Percentiles rank a stretch among this genome's conserved stretches.
Evolutionary conservation across 208 protist species (phyloP).

Genomic region (Balamuthia mandrillaris): DNA sequence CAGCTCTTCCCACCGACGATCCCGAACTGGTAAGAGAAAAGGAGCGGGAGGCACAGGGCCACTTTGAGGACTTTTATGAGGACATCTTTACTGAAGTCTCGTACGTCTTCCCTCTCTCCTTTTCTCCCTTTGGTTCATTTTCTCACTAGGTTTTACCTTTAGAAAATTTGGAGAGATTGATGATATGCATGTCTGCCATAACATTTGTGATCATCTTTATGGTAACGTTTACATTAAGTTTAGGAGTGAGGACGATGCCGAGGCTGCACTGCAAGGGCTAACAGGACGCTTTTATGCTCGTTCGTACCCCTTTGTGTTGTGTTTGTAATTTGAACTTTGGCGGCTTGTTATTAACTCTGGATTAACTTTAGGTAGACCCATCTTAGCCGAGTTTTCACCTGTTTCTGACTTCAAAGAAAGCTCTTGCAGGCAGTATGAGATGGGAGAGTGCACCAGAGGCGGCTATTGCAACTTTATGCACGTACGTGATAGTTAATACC

Average conservation of each 20-base stretch:
- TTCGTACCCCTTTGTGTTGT: conserved; percentile 37
- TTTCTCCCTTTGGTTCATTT: too few species aligned
- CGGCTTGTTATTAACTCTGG: background rate
- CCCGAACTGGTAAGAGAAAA: background rate
- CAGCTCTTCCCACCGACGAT: background rate
- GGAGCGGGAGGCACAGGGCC: conserved; percentile 45
- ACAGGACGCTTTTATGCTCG: conserved; percentile 66
- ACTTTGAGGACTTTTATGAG: conserved; percentile 74
- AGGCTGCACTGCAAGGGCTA: conserved; percentile 49
- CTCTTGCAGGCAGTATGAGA: conserved; percentile 64
- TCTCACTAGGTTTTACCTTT: too few species aligned
- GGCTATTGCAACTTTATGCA: conserved; percentile 75
- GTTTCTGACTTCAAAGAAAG: conserved; percentile 74
- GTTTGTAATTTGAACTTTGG: conserved; percentile 20
- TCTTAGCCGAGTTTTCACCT: conserved; percentile 70
- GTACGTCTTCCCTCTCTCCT: too few species aligned
- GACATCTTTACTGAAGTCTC: conserved; percentile 66
- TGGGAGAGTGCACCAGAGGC: conserved; percentile 55
- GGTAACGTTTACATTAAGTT: conserved; percentile 76
- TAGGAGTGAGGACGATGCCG: conserved; percentile 54
- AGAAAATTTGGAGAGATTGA: conserved; percentile 68
- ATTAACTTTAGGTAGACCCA: conserved; percentile 38
- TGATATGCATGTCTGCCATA: conserved; percentile 48
- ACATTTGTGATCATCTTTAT: conserved; percentile 56
- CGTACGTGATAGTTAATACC: conserved; percentile 47